Conservation (phyloP, 2,329 filamentous ascomycete genomes). For the Ascochyta clinopodiicola region DNA sequence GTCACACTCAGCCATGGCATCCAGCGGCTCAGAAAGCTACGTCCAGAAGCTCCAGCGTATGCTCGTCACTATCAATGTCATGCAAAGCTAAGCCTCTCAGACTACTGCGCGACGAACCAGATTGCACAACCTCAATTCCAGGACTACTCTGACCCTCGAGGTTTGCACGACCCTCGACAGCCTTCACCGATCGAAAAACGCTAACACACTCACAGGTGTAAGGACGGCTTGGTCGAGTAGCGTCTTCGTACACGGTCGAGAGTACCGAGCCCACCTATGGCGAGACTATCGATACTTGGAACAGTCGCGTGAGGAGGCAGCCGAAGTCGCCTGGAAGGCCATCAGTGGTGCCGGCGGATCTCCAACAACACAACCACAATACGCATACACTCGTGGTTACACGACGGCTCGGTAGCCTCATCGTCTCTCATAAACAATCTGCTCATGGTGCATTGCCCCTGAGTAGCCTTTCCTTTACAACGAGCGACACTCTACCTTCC, state of each 20-base stretch:
- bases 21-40: slow-evolving; percentile 35
- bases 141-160: slow-evolving; percentile 48
- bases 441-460: neutral
- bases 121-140: slow-evolving; percentile 47
- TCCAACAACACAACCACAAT: slow-evolving; percentile 24
- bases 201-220: slow-evolving; percentile 37
- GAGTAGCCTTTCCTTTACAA: neutral
- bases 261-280: slow-evolving; percentile 45
- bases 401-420: slow-evolving; percentile 28
- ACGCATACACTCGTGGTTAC: slow-evolving; percentile 29
- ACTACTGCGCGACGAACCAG: slow-evolving; percentile 42
- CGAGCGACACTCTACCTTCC: neutral
- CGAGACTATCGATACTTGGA: slow-evolving; percentile 47
- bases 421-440: neutral
- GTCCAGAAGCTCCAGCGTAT: slow-evolving; percentile 44
- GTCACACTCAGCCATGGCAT: slow-evolving; percentile 34
- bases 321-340: slow-evolving; percentile 44
- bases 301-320: slow-evolving; percentile 47
- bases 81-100: slow-evolving; percentile 28
- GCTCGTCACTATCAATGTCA: slow-evolving; percentile 13
- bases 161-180: slow-evolving; percentile 23
- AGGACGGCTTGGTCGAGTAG: slow-evolving; percentile 47
- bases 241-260: slow-evolving; percentile 44
- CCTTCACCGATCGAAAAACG: neutral
- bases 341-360: slow-evolving; percentile 20